Conservation (phyloP, 805 yeast species). For the Ogataea haglerorum region DNA sequence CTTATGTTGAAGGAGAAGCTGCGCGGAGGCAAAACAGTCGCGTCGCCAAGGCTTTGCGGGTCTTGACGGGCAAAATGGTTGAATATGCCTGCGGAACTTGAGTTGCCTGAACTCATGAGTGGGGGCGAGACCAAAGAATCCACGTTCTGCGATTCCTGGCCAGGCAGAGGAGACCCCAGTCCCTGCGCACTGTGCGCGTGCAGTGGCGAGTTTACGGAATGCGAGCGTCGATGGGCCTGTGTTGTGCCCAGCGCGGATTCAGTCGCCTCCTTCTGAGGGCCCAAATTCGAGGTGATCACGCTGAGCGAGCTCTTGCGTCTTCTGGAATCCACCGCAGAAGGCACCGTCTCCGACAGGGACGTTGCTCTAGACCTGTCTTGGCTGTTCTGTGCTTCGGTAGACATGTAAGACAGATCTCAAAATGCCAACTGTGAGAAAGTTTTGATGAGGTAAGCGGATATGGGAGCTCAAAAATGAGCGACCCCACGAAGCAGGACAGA, state of each 20-base stretch:
- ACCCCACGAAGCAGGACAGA: too few relatives aligned
- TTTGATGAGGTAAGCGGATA: constrained; percentile 6
- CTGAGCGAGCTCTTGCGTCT: constrained; percentile 7
- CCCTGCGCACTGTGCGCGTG: neutral
- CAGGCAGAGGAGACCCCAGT: too few relatives aligned
- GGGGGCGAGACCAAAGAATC: constrained; percentile 4
- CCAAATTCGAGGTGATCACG: constrained; percentile 3
- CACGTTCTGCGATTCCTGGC: too few relatives aligned
- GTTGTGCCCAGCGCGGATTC: constrained; percentile 11
- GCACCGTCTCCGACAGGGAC: neutral
- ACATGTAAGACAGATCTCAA: constrained; percentile 3
- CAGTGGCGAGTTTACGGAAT: constrained; percentile 12
- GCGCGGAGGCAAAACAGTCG: neutral
- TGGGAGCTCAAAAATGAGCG: neutral
- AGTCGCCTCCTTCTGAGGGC: constrained; percentile 2
- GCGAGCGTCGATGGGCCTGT: constrained; percentile 15
- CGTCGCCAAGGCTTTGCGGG: neutral
- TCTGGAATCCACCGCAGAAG: neutral
- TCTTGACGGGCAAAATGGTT: neutral
- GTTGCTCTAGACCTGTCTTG: neutral
- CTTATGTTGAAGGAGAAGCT: constrained; percentile 11
- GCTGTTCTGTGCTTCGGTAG: neutral
- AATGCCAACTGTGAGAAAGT: constrained; percentile 4
- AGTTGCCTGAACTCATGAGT: neutral
- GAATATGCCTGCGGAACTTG: neutral